Conservation (phyloP, 306 rosid species). For the Prunus padus region DNA sequence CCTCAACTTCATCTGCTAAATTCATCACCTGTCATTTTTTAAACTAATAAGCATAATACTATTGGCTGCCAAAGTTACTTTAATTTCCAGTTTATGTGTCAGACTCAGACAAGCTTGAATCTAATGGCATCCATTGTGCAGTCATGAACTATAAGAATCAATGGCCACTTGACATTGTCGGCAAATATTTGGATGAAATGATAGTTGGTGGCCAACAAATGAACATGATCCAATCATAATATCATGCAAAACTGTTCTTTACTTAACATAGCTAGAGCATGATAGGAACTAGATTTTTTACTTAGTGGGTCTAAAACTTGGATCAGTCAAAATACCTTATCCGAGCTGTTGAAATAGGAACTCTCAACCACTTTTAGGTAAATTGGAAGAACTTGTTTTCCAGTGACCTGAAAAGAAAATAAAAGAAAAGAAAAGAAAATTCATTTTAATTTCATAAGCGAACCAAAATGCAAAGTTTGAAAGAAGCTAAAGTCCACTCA, state of each 20-base stretch:
- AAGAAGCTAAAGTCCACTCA: slow-evolving; percentile 21
- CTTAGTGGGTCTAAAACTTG: background rate
- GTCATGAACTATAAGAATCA: slow-evolving; percentile 45
- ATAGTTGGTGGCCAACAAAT: slow-evolving; percentile 51
- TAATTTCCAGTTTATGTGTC: slow-evolving; percentile 18
- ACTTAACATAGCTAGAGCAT: slow-evolving; percentile 14
- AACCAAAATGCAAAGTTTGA: slow-evolving; percentile 13
- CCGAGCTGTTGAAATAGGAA: slow-evolving; percentile 91
- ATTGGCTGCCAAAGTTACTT: slow-evolving; percentile 19
- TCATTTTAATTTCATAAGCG: slow-evolving; percentile 3
- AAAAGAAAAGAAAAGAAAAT: slow-evolving; percentile 1
- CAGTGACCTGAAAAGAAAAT: slow-evolving; percentile 94
- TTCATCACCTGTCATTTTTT: slow-evolving; percentile 64
- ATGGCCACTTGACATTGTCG: slow-evolving; percentile 74
- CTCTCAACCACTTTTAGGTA: slow-evolving; percentile 93
- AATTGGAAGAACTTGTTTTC: slow-evolving; percentile 77
- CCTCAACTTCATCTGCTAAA: slow-evolving; percentile 82
- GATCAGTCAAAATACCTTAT: slow-evolving; percentile 56
- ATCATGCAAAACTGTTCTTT: slow-evolving; percentile 19
- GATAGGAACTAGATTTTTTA: slow-evolving; percentile 26
- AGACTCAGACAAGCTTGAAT: slow-evolving; percentile 53
- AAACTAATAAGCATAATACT: slow-evolving; percentile 35
- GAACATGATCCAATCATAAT: slow-evolving; percentile 40
- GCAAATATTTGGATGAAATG: slow-evolving; percentile 36
- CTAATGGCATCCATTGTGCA: slow-evolving; percentile 35